Conservation (phyloP, 441 rosid genomes). For the Gossypium aridum region DNA sequence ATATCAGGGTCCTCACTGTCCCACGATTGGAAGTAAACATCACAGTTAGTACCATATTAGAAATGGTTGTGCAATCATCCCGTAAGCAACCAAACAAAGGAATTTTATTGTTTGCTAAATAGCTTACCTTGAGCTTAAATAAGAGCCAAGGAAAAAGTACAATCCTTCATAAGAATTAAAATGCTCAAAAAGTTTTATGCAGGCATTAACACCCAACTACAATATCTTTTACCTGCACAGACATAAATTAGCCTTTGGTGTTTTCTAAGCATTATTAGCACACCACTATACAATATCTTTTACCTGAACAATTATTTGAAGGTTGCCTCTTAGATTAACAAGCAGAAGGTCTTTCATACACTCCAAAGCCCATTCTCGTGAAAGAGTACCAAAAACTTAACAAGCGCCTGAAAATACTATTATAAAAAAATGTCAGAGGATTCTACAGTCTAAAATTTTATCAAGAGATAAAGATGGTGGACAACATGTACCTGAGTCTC, state of each 20-base stretch:
- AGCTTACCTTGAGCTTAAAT: constrained; percentile 86
- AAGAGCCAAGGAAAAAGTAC: constrained; percentile 93
- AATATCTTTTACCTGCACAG: constrained; percentile 83
- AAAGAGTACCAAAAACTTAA: constrained; percentile 97
- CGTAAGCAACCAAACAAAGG: background rate
- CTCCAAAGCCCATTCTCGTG: constrained; percentile 98
- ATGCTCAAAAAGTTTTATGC: constrained; percentile 94
- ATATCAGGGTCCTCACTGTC: constrained; percentile 86
- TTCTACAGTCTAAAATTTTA: background rate
- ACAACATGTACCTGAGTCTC: too few species aligned
- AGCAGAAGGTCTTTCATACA: constrained; percentile 97
- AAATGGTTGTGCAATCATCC: too few species aligned
- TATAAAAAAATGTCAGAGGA: background rate
- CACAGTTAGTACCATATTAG: background rate
- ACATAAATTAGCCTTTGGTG: constrained; percentile 15
- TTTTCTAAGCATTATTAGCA: constrained; percentile 10
- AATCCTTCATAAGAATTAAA: constrained; percentile 97
- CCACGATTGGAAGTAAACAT: too few species aligned
- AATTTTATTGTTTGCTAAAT: constrained; percentile 6
- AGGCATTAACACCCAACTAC: constrained; percentile 88
- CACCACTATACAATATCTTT: constrained; percentile 14
- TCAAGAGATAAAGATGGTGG: constrained; percentile 27
- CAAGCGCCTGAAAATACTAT: constrained; percentile 63
- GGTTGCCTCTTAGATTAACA: constrained; percentile 88
- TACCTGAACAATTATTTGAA: constrained; percentile 98